Base-by-base conservation (phyloP, 1,284 basidiomycete species). In the Somion occarium region DNA sequence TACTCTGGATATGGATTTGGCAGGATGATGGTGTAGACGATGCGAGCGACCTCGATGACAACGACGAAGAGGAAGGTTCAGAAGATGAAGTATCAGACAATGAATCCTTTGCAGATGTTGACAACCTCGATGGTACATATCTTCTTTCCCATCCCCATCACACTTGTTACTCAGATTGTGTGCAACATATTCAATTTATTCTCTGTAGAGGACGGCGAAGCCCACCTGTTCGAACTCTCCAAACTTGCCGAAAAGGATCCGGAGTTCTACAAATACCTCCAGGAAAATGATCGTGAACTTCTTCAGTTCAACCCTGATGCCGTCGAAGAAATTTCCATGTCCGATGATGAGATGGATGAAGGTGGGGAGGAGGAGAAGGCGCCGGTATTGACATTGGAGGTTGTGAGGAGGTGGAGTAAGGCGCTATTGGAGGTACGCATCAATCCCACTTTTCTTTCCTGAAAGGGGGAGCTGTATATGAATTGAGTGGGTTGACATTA, bases 211-310 rank as follows among this genome's bases (percentile, higher is more conserved):
- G 79, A 91, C 64, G 90, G 86, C 52, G 72, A 76, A 62, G 68
- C 73, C 5, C 93, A 96, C 70, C 71, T 90, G 44, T 68, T 83
- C 44, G 88, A 98, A 51, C 80, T 99, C n/a, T 87, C 91, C 45
- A 88, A 91, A 63, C 79, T 99, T 38, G 90, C 90, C 12, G 89
- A 96, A 69, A 96, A 92, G 68, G 97, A 99, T 67, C 96, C 96
- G 18, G 96, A 98, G 63, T 99, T 99, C 73, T 99, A 85, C 85
- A 94, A 97, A 69, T 99, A 97, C 65, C 77, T 99, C 5, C 88
- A 97, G 72, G 93, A 98, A 70, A 96, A 99, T 65, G 96, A 99
- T 70, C 74, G 78, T 51, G 93, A 94, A 49, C 73, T 99, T 26
- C 77, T 99, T 4, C 76, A 91, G 1, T 99, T 99, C 65, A 73